Evolutionary conservation across 768 basidiomycete species (phyloP).

Genomic region (Auriscalpium microsporum): DNA sequence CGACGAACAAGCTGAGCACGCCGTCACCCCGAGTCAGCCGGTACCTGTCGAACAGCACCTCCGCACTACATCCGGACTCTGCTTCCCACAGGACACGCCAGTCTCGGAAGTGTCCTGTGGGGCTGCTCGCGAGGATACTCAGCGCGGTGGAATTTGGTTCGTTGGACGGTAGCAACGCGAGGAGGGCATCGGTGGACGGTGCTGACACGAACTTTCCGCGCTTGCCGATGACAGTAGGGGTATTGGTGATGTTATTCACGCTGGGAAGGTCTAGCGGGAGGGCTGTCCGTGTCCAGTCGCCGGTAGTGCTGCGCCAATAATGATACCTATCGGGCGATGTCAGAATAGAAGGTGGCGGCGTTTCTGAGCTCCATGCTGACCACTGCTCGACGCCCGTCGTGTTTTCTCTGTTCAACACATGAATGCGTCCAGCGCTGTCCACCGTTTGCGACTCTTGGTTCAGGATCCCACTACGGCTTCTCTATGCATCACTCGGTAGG

Average conservation of each 20-base stretch:
- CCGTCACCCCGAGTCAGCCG: slow-evolving; percentile 21
- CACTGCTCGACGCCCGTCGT: slow-evolving; percentile 27
- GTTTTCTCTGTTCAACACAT: slow-evolving; percentile 30
- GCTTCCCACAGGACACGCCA: slow-evolving; percentile 26
- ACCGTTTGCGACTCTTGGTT: slow-evolving; percentile 28
- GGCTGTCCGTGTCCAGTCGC: slow-evolving; percentile 26
- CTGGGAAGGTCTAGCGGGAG: slow-evolving; percentile 22
- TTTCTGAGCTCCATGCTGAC: slow-evolving; percentile 11
- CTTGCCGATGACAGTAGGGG: slow-evolving; percentile 30
- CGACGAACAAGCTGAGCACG: slow-evolving; percentile 26
- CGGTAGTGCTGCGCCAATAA: slow-evolving; percentile 23
- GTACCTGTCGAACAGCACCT: slow-evolving; percentile 28
- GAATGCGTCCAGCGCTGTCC: slow-evolving; percentile 22
- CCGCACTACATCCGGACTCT: slow-evolving; percentile 23
- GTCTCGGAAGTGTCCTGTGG: slow-evolving; percentile 25
- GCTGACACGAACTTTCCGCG: slow-evolving; percentile 26
- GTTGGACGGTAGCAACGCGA: slow-evolving; percentile 28
- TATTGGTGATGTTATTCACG: slow-evolving; percentile 27
- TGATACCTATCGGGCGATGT: slow-evolving; percentile 18
- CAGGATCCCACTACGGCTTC: slow-evolving; percentile 21
- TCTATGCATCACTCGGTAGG: neutral
- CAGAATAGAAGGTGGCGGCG: neutral
- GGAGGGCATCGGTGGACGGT: slow-evolving; percentile 10
- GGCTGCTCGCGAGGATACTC: slow-evolving; percentile 24
- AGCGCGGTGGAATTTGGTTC: slow-evolving; percentile 24